A percentile compares a stretch with the other conserved stretches of the same genome.
phyloP scores from a whole-genome alignment of 2,329 filamentous ascomycete species.

The Penicillium sp. region DNA sequence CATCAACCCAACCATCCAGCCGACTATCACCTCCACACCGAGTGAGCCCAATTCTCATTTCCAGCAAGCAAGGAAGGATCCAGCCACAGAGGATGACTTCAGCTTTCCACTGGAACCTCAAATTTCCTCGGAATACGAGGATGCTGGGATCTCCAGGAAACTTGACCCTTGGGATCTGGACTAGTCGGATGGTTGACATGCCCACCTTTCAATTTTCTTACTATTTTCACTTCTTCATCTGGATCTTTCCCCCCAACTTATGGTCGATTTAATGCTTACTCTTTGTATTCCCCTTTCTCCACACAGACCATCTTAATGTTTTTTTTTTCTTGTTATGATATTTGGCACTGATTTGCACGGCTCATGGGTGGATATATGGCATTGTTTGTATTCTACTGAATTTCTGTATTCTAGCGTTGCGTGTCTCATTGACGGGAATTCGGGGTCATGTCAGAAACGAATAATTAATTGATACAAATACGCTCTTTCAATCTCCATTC shows the following conservation, averaged over 20 bases:
- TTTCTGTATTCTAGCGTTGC: constrained; percentile 24
- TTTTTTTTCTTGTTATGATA: constrained; percentile 6
- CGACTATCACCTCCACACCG: constrained; percentile 24
- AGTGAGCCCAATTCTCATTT: constrained; percentile 19
- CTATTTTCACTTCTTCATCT: constrained; percentile 3
- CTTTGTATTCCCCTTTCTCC: constrained; percentile 7
- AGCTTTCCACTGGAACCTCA: constrained; percentile 39
- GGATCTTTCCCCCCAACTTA: constrained; percentile 1
- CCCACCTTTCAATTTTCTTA: not conserved
- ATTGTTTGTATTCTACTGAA: constrained; percentile 7
- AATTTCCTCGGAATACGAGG: constrained; percentile 25
- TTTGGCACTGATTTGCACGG: constrained; percentile 12
- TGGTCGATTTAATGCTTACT: constrained; percentile 17
- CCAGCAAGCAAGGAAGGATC: constrained; percentile 15
- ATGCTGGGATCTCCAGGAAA: constrained; percentile 18
- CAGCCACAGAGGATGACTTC: constrained; percentile 40
- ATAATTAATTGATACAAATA: constrained; percentile 6
- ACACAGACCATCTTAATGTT: constrained; percentile 10
- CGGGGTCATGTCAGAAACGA: not conserved
- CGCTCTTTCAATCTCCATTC: not conserved
- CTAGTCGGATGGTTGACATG: constrained; percentile 4
- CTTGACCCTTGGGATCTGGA: constrained; percentile 33
- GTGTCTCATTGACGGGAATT: constrained; percentile 8
- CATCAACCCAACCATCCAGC: constrained; percentile 30
- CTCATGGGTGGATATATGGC: constrained; percentile 12